phyloP scores from a whole-genome alignment of 257 asterid genomes.

The Ophiorrhiza pumila region DNA sequence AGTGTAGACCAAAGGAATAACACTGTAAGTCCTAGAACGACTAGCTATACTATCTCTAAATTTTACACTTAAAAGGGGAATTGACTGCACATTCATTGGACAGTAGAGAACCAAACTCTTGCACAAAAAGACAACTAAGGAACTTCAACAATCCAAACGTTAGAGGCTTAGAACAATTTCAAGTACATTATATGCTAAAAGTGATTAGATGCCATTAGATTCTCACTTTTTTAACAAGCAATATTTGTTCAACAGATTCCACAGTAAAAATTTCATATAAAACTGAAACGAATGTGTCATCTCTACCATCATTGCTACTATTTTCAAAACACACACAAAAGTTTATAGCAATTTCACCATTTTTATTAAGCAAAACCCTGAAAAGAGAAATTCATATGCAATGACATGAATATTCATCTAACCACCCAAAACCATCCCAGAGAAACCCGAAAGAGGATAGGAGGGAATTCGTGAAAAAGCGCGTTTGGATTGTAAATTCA shows the following conservation, averaged over 20 bases:
- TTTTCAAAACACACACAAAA: background rate
- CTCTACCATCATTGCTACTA: background rate
- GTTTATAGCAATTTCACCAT: background rate
- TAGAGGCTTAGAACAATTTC: no score
- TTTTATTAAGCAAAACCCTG: no score
- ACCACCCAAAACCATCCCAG: background rate
- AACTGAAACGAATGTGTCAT: background rate
- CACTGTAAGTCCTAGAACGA: background rate
- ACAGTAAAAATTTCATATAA: background rate
- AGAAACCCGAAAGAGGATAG: background rate
- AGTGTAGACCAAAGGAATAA: background rate
- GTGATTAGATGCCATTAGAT: background rate
- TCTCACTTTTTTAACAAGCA: background rate
- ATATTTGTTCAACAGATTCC: background rate
- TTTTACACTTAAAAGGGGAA: background rate
- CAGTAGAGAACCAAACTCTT: background rate
- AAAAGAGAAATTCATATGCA: no score
- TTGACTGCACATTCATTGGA: background rate
- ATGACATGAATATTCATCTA: no score
- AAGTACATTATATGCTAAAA: background rate
- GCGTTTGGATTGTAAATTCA: no score
- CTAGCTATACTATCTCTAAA: background rate
- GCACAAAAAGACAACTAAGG: background rate
- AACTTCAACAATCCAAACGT: background rate
- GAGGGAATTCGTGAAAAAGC: no score